A percentile compares a stretch with the other conserved stretches of the same genome.
Evolutionary conservation across 2,329 filamentous ascomycete species (phyloP).

Genomic region (Helotiales sp.): DNA sequence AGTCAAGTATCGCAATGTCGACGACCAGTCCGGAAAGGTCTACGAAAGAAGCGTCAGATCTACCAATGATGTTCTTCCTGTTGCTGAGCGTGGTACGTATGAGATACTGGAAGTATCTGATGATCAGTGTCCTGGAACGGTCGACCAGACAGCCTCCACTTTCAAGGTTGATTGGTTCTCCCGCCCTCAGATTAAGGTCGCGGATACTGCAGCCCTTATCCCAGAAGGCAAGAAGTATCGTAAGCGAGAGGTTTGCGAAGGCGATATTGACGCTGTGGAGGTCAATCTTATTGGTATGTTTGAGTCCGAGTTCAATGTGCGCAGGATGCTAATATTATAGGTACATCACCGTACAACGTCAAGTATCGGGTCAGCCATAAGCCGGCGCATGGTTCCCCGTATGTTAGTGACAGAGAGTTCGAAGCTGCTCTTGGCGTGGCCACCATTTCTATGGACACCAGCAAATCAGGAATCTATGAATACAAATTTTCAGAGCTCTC

Average conservation of each 20-base stretch:
- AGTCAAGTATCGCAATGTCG: constrained; percentile 71
- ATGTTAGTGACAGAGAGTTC: constrained; percentile 68
- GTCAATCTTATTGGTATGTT: constrained; percentile 71
- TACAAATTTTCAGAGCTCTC: constrained; percentile 83
- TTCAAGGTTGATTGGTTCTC: constrained; percentile 88
- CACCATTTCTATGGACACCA: constrained; percentile 82
- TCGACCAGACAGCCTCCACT: constrained; percentile 70
- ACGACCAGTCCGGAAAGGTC: constrained; percentile 47
- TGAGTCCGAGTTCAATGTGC: not conserved
- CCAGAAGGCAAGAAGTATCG: constrained; percentile 56
- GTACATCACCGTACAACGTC: constrained; percentile 77
- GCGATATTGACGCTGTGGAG: constrained; percentile 87
- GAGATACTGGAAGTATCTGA: constrained; percentile 78
- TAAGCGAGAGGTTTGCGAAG: constrained; percentile 88
- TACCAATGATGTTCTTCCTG: constrained; percentile 68
- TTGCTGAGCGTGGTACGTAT: constrained; percentile 71
- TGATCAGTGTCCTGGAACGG: constrained; percentile 75
- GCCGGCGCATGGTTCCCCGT: constrained; percentile 63
- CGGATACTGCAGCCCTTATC: constrained; percentile 62
- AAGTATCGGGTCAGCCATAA: constrained; percentile 79
- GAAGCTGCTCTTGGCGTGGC: constrained; percentile 76
- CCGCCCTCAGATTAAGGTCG: constrained; percentile 69
- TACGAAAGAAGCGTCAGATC: constrained; percentile 47
- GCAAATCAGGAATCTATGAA: constrained; percentile 76
- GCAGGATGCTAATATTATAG: constrained; percentile 40